Evolutionary conservation across 2,329 filamentous ascomycete species (phyloP).

Genomic region (Amauroascus verrucosus): DNA sequence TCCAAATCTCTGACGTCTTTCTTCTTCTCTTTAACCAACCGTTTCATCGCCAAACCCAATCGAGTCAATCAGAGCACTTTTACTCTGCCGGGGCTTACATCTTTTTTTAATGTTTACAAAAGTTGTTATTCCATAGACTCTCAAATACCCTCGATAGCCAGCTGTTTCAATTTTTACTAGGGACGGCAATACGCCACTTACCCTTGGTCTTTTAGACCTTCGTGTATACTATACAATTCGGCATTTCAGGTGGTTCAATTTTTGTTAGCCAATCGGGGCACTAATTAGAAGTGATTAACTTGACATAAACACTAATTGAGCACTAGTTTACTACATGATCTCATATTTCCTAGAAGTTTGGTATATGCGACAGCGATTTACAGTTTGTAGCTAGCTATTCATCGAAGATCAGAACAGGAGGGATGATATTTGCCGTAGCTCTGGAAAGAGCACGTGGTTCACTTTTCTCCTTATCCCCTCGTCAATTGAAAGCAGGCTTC

Average conservation of each 20-base stretch:
- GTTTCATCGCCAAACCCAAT: background rate
- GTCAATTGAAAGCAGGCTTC: conserved; percentile 22
- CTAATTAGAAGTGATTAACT: no score
- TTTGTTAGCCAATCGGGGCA: no score
- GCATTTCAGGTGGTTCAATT: background rate
- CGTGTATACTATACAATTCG: background rate
- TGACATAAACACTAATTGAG: no score
- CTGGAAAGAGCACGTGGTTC: background rate
- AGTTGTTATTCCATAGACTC: background rate
- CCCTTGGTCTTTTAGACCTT: background rate
- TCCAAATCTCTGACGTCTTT: background rate
- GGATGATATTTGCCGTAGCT: background rate
- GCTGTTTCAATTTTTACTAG: background rate
- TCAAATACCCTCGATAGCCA: background rate
- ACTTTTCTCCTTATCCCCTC: background rate
- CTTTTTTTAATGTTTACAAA: background rate
- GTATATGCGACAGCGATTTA: background rate
- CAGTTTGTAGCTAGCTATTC: conserved; percentile 3
- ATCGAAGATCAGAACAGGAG: background rate
- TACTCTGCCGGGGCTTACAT: background rate
- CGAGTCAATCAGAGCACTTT: background rate
- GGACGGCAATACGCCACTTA: background rate
- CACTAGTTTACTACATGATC: no score
- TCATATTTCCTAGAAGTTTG: background rate
- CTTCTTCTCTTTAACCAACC: background rate